Percentiles rank a stretch among this genome's conserved stretches.
phyloP scores from a whole-genome alignment of 805 yeast genomes.

The Barnettozyma californica region DNA sequence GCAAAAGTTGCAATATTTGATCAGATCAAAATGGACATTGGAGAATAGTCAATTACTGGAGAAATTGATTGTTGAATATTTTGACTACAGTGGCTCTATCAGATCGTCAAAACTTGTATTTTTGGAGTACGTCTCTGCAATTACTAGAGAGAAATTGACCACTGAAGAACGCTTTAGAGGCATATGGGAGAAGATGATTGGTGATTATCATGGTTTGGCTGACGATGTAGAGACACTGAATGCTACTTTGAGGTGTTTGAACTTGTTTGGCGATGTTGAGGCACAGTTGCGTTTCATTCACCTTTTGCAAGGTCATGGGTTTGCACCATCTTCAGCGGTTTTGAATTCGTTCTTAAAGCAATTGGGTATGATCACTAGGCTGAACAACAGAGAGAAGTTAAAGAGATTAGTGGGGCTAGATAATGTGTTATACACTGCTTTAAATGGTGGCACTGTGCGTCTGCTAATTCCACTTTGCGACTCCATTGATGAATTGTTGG shows the following conservation, averaged over 20 bases:
- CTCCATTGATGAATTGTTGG: not conserved
- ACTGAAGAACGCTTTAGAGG: not conserved
- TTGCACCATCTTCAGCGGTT: not conserved
- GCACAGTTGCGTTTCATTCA: not conserved
- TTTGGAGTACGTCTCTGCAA: not conserved
- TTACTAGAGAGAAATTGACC: not conserved
- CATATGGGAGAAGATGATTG: not conserved
- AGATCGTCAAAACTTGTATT: not conserved
- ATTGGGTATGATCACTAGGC: not conserved
- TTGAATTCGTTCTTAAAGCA: not conserved
- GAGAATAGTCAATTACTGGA: not conserved
- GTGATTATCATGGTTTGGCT: not conserved
- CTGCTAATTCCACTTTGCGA: not conserved
- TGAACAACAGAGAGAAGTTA: not conserved
- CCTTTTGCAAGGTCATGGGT: not conserved
- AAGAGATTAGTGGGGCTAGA: constrained; percentile 1
- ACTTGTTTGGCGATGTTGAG: not conserved
- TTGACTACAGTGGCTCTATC: constrained; percentile 2
- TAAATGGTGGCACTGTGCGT: constrained; percentile 1
- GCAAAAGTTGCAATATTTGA: constrained; percentile 7
- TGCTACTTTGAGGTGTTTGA: not conserved
- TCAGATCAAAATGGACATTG: not conserved
- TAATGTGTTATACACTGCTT: not conserved
- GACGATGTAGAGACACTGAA: not conserved
- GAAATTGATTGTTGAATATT: not conserved